phyloP scores from a whole-genome alignment of 768 basidiomycete genomes.

The Agaricus sinodeliciosus region DNA sequence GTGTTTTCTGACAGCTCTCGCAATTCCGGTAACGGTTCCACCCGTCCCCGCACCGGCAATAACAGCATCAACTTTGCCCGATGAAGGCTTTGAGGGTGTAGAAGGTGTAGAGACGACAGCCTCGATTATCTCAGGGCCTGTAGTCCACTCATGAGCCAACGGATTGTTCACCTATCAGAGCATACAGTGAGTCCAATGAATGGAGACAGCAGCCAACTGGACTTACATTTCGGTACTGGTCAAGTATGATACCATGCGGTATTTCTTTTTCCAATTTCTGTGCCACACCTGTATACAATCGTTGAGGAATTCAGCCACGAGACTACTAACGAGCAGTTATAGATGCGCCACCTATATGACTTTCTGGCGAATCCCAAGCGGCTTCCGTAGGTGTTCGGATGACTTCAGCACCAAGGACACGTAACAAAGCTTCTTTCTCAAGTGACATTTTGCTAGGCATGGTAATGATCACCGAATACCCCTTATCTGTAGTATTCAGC shows the following conservation, averaged over 20 bases:
- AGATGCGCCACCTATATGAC: constrained; percentile 78
- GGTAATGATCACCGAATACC: constrained; percentile 85
- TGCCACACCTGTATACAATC: constrained; percentile 73
- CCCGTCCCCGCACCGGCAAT: constrained; percentile 91
- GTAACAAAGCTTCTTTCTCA: constrained; percentile 90
- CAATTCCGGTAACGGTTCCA: constrained; percentile 87
- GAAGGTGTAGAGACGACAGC: constrained; percentile 65
- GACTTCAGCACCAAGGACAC: constrained; percentile 91
- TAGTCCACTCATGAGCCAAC: constrained; percentile 83
- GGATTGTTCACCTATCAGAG: constrained; percentile 67
- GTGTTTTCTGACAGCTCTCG: constrained; percentile 76
- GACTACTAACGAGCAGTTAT: constrained; percentile 25
- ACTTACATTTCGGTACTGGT: constrained; percentile 82
- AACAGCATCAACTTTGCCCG: constrained; percentile 73
- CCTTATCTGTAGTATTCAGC: constrained; percentile 84
- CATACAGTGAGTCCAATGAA: constrained; percentile 9
- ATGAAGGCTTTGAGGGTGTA: constrained; percentile 49
- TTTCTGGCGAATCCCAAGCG: constrained; percentile 83
- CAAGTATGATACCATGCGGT: constrained; percentile 81
- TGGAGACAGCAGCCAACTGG: background rate
- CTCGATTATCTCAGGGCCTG: constrained; percentile 88
- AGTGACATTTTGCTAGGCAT: constrained; percentile 92
- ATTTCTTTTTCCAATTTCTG: constrained; percentile 69
- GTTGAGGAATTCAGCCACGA: constrained; percentile 87
- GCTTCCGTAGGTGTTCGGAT: constrained; percentile 90